These are phyloP conservation scores for Claviceps maximensis DNA, from an alignment of 2,329 filamentous ascomycete species.

Conservation along the genomic window DNA sequence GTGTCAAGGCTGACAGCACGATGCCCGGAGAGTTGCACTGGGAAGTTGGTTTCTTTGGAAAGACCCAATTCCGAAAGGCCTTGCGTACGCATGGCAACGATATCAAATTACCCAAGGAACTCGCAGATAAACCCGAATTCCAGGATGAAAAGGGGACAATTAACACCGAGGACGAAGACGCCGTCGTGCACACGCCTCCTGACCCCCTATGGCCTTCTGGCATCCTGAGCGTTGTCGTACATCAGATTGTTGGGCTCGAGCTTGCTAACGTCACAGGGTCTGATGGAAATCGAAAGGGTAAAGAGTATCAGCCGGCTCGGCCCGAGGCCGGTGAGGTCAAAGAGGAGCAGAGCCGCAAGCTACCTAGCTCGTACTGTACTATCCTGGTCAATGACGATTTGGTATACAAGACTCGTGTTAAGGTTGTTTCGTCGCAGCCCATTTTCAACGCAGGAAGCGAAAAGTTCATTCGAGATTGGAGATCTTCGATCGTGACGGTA, in stretches of 20 bases:
- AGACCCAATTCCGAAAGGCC: slow-evolving; percentile 74
- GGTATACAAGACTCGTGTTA: slow-evolving; percentile 85
- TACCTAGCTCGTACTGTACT: slow-evolving; percentile 90
- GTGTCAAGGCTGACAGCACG: slow-evolving; percentile 67
- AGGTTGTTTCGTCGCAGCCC: slow-evolving; percentile 85
- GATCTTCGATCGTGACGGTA: slow-evolving; percentile 72
- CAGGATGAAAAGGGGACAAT: slow-evolving; percentile 75
- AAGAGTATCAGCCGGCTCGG: slow-evolving; percentile 80
- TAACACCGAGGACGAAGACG: slow-evolving; percentile 60
- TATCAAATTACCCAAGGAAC: slow-evolving; percentile 55
- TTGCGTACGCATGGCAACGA: slow-evolving; percentile 81
- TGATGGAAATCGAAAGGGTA: slow-evolving; percentile 64
- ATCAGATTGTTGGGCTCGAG: slow-evolving; percentile 91
- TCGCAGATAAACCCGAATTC: slow-evolving; percentile 61
- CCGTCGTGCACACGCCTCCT: slow-evolving; percentile 77
- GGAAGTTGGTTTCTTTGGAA: slow-evolving; percentile 92
- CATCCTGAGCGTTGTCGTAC: slow-evolving; percentile 71
- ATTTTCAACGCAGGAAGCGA: slow-evolving; percentile 97
- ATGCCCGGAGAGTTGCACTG: slow-evolving; percentile 94
- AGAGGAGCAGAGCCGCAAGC: slow-evolving; percentile 64
- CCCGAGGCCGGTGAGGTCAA: slow-evolving; percentile 69
- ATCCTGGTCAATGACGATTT: slow-evolving; percentile 81
- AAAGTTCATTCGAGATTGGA: slow-evolving; percentile 85
- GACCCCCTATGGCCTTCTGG: slow-evolving; percentile 95
- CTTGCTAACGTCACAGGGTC: slow-evolving; percentile 84